These are phyloP conservation scores for Melanogaster broomeanus DNA, from an alignment of 768 basidiomycete genomes.

Conservation along the genomic window DNA sequence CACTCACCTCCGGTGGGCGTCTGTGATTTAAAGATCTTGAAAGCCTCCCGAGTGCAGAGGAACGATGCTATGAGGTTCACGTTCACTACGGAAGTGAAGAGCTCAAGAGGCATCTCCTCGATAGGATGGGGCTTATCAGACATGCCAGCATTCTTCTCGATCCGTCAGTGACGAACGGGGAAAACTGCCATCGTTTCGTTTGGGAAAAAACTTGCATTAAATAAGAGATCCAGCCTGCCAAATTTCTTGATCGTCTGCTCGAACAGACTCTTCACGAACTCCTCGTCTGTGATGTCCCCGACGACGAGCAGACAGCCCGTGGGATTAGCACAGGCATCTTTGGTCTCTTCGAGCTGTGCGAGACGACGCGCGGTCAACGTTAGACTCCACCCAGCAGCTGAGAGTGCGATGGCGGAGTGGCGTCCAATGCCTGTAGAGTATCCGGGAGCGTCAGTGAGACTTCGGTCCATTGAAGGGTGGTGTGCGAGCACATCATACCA, in stretches of 20 bases:
- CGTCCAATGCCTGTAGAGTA: slow-evolving; percentile 60
- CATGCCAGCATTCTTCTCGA: slow-evolving; percentile 72
- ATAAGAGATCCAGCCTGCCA: slow-evolving; percentile 74
- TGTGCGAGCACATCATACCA: slow-evolving; percentile 39
- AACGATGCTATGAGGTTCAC: slow-evolving; percentile 76
- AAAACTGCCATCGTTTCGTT: background rate
- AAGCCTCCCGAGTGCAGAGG: slow-evolving; percentile 75
- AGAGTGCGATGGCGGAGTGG: slow-evolving; percentile 65
- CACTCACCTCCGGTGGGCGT: slow-evolving; percentile 65
- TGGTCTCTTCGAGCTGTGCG: slow-evolving; percentile 60
- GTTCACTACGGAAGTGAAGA: slow-evolving; percentile 65
- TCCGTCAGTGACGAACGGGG: background rate
- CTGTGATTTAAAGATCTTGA: slow-evolving; percentile 73
- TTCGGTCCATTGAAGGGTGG: background rate
- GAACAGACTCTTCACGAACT: slow-evolving; percentile 64
- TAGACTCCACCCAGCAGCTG: slow-evolving; percentile 67
- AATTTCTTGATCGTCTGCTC: slow-evolving; percentile 50
- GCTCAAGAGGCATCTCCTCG: slow-evolving; percentile 60
- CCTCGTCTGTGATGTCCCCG: slow-evolving; percentile 69
- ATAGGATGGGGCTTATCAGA: slow-evolving; percentile 49
- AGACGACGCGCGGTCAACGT: slow-evolving; percentile 65
- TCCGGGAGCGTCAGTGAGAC: background rate
- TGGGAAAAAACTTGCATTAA: slow-evolving; percentile 57
- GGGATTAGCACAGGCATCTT: slow-evolving; percentile 38
- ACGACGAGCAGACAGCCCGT: slow-evolving; percentile 44